Evolutionary conservation across 2,329 filamentous ascomycete genomes (phyloP).

Genomic region (Huntiella omanensis): DNA sequence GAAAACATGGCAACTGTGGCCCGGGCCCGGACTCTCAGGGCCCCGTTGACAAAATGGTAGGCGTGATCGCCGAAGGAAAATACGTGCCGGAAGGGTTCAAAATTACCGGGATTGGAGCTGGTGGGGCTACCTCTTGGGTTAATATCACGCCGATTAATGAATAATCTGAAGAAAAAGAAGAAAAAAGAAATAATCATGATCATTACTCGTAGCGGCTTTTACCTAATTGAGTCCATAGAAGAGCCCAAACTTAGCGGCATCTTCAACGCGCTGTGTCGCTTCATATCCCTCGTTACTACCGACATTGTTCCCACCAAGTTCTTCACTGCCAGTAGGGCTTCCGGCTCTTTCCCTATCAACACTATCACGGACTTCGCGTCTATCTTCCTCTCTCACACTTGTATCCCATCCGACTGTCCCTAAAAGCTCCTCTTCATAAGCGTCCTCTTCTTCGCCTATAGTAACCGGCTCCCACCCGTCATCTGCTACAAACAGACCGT

Average conservation of each 20-base stretch:
- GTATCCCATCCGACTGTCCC: constrained; percentile 54
- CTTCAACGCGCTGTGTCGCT: constrained; percentile 55
- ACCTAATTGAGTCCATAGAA: constrained; percentile 16
- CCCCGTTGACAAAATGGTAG: constrained; percentile 52
- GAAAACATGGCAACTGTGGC: constrained; percentile 93
- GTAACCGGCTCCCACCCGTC: constrained; percentile 55
- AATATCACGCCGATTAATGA: constrained; percentile 20
- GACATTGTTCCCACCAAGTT: neutral
- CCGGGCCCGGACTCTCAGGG: constrained; percentile 35
- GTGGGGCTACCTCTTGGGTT: constrained; percentile 80
- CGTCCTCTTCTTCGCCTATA: constrained; percentile 31
- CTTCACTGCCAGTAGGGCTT: neutral
- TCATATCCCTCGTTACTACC: constrained; percentile 24
- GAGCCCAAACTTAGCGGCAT: constrained; percentile 33
- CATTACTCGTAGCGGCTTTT: neutral
- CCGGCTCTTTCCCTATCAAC: neutral
- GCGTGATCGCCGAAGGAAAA: constrained; percentile 41
- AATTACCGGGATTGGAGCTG: constrained; percentile 52
- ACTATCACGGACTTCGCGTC: neutral
- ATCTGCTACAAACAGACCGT: constrained; percentile 52
- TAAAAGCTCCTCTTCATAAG: constrained; percentile 45
- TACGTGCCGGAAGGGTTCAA: constrained; percentile 30
- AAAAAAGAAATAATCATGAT: constrained; percentile 3
- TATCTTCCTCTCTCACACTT: constrained; percentile 18
- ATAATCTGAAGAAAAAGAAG: neutral